Percentiles rank a stretch among this genome's conserved stretches.
These are phyloP conservation scores for Candida glucosophila DNA, from an alignment of 1,139 yeast species.

Conservation along the genomic window DNA sequence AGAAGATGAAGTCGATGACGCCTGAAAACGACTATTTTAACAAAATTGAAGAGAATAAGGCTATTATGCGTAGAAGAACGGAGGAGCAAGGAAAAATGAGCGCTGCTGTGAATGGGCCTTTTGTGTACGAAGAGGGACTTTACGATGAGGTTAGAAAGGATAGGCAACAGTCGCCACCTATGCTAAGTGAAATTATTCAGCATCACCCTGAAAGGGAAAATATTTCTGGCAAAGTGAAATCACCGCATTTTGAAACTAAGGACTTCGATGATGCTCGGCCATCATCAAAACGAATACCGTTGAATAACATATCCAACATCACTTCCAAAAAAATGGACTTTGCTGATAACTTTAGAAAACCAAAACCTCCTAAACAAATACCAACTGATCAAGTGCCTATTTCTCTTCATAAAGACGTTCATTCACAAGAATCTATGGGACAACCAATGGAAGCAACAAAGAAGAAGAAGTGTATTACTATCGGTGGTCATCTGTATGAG, in stretches of 20 bases:
- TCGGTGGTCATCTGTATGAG: constrained; percentile 61
- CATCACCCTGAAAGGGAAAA: too few relatives aligned
- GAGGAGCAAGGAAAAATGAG: constrained; percentile 17
- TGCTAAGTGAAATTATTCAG: too few relatives aligned
- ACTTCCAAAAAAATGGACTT: too few relatives aligned
- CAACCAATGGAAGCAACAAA: too few relatives aligned
- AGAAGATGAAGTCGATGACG: constrained; percentile 4
- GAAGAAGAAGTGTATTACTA: constrained; percentile 23
- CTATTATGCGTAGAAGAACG: constrained; percentile 18
- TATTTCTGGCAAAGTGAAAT: too few relatives aligned
- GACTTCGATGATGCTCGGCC: too few relatives aligned
- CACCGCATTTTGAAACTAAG: too few relatives aligned
- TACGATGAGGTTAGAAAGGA: constrained; percentile 2
- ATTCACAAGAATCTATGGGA: background rate
- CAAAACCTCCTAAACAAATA: constrained; percentile 11
- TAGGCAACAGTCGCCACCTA: too few relatives aligned
- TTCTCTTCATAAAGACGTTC: constrained; percentile 2
- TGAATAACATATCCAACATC: too few relatives aligned
- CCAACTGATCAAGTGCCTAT: background rate
- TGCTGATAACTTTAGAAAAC: constrained; percentile 16
- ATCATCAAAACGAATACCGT: too few relatives aligned
- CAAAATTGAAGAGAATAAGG: constrained; percentile 15
- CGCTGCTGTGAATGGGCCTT: constrained; percentile 8
- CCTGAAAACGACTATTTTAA: constrained; percentile 5
- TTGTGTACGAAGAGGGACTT: constrained; percentile 2